Base-by-base conservation (phyloP, 805 yeast genomes). In the Pichia scutulata region DNA sequence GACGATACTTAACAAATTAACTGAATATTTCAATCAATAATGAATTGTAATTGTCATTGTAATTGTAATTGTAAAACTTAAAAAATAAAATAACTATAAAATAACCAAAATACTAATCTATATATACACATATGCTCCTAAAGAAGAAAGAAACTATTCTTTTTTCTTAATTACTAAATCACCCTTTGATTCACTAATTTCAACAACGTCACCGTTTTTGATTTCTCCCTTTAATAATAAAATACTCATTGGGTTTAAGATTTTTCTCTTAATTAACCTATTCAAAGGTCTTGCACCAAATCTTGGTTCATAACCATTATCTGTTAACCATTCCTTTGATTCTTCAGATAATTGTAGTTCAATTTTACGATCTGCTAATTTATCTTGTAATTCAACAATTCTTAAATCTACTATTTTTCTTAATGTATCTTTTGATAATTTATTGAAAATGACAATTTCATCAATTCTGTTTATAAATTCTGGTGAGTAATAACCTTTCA, bases 221-320 rank as follows among this genome's bases (percentile, higher is more conserved):
- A 92, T 74, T 59, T 86, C 86, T 3, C 97, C 97, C 62, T 81
- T 82, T 54, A 93, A 78, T 73, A 93, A 64, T 59, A 76, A 70
- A 60, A 79, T 74, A 3, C 98, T 95, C 78, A 93, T 76, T 23
- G 97, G 96, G 64, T 90, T 90, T 66, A 93, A 73, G n/a, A 93
- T 64, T 55, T 76, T 70, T 71, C 84, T 87, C 65, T 89, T 96
- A 53, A 92, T 81, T 47, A 89, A 76, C 60, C 99, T 79, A 72
- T 93, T 92, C 66, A 93, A 75, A 12, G 99, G 99, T 63, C 99
- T 80, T 0, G 99, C 99, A 58, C 99, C 99, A 62, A 92, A 93
- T 41, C 83, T 67, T 30, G 88, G 86, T 62, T 92, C 97, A 65
- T 92, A 93, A 3, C 99, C 99, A 56, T 85, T 74, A 26, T 84